phyloP scores from a whole-genome alignment of 768 basidiomycete genomes.

The Lactifluus piperatus region DNA sequence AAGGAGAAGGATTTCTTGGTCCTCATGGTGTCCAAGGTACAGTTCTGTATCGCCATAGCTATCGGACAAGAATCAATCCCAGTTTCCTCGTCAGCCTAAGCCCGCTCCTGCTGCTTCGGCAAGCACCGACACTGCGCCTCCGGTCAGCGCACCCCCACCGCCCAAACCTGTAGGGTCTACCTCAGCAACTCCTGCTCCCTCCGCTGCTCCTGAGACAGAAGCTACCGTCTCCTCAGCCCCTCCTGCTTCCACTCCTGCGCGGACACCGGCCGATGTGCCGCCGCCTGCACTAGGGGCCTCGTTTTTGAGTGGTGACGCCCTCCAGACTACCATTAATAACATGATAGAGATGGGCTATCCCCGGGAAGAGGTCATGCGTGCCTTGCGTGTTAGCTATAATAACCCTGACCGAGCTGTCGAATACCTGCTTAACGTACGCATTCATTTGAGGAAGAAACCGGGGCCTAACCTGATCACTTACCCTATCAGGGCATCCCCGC shows the following conservation, averaged over 20 bases:
- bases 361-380: conserved; percentile 73
- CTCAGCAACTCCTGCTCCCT: conserved; percentile 29
- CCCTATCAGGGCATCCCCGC: conserved; percentile 66
- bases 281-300: conserved; percentile 39
- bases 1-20: conserved; percentile 99
- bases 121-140: conserved; percentile 26
- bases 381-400: conserved; percentile 89
- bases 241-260: conserved; percentile 26
- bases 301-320: conserved; percentile 68
- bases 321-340: conserved; percentile 69
- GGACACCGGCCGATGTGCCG: conserved; percentile 20
- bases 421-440: conserved; percentile 83
- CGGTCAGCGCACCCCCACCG: conserved; percentile 23
- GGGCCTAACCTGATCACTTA: conserved; percentile 12
- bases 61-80: not conserved
- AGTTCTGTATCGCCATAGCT: conserved; percentile 10
- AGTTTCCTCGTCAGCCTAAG: conserved; percentile 41
- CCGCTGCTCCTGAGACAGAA: conserved; percentile 28
- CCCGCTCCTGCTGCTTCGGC: conserved; percentile 33
- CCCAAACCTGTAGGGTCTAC: conserved; percentile 25
- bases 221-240: conserved; percentile 27
- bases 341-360: conserved; percentile 95
- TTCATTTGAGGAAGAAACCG: not conserved
- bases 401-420: conserved; percentile 98
- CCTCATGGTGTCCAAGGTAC: conserved; percentile 96